Conservation (phyloP, 164 flowering plant species). For the Liquidambar formosana region DNA sequence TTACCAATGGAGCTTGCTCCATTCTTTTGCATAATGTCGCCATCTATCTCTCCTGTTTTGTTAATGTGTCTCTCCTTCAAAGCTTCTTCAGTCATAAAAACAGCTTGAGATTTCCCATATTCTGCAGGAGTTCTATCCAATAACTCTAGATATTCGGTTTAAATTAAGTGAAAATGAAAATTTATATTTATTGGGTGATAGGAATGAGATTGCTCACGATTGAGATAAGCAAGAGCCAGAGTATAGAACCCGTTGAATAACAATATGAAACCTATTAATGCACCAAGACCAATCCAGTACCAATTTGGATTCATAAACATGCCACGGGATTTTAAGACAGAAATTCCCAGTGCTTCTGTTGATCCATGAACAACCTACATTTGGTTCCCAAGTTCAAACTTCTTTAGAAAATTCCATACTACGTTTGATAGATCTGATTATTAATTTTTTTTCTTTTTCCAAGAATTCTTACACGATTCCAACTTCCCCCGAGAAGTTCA, state of each 20-base stretch:
- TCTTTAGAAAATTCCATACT: neutral
- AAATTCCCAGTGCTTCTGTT: conserved; percentile 22
- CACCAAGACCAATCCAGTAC: conserved; percentile 51
- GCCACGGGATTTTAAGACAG: conserved; percentile 30
- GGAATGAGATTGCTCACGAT: conserved; percentile 28
- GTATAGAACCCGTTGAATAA: conserved; percentile 36
- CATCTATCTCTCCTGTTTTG: neutral
- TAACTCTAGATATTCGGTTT: neutral
- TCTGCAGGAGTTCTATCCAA: neutral
- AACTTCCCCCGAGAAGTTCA: conserved; percentile 32
- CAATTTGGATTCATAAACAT: conserved; percentile 30
- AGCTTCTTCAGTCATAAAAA: conserved; percentile 17
- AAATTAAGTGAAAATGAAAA: neutral
- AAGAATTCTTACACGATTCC: conserved; percentile 29
- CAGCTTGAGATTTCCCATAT: conserved; percentile 10
- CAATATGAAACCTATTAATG: conserved; percentile 33
- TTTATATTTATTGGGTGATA: too few relatives aligned
- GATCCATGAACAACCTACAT: neutral
- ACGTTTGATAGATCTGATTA: neutral
- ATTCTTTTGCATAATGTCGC: too few relatives aligned
- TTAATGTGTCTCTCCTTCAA: conserved; percentile 8
- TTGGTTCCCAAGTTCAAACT: neutral
- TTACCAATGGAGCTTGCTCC: neutral
- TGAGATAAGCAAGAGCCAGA: conserved; percentile 36
- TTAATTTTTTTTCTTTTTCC: neutral